A percentile compares a stretch with the other conserved stretches of the same genome.
These are phyloP conservation scores for Coemansia guatemalensis DNA, from an alignment of 192 early-diverging fungal genomes.

Conservation along the genomic window DNA sequence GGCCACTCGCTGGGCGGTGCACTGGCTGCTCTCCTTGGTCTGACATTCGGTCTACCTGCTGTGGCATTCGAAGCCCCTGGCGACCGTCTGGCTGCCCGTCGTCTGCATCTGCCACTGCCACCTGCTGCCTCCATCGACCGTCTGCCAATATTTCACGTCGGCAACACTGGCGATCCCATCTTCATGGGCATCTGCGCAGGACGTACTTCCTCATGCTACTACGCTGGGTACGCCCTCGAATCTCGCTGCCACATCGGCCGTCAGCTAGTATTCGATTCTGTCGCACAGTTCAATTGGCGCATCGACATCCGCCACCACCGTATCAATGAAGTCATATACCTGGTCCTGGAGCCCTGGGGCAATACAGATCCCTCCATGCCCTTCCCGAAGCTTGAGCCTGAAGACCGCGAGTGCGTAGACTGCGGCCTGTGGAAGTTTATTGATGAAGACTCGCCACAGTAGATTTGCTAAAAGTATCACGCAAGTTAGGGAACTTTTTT, in stretches of 20 bases:
- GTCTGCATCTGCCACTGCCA: conserved; percentile 76
- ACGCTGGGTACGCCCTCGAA: conserved; percentile 74
- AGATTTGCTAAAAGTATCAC: neutral
- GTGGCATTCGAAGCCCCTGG: conserved; percentile 85
- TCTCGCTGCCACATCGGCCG: conserved; percentile 83
- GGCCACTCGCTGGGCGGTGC: conserved; percentile 89
- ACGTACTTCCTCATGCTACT: conserved; percentile 63
- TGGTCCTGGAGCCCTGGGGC: conserved; percentile 54
- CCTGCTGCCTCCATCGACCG: conserved; percentile 54
- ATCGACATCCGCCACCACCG: conserved; percentile 78
- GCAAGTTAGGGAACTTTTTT: neutral
- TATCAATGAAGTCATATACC: conserved; percentile 74
- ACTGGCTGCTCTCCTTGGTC: conserved; percentile 69
- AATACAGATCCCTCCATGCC: conserved; percentile 28
- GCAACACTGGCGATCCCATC: conserved; percentile 89
- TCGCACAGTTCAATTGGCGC: conserved; percentile 62
- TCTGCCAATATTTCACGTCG: conserved; percentile 88
- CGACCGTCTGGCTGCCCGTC: conserved; percentile 70
- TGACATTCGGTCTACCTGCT: conserved; percentile 81
- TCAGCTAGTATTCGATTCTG: conserved; percentile 67
- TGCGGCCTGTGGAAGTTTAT: conserved; percentile 78
- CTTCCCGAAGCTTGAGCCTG: conserved; percentile 36
- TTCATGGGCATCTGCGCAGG: conserved; percentile 84
- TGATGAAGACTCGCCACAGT: conserved; percentile 51
- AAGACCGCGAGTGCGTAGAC: conserved; percentile 66